Conservation (phyloP, 2,329 filamentous ascomycete genomes). For the Orbilia ellipsospora region DNA sequence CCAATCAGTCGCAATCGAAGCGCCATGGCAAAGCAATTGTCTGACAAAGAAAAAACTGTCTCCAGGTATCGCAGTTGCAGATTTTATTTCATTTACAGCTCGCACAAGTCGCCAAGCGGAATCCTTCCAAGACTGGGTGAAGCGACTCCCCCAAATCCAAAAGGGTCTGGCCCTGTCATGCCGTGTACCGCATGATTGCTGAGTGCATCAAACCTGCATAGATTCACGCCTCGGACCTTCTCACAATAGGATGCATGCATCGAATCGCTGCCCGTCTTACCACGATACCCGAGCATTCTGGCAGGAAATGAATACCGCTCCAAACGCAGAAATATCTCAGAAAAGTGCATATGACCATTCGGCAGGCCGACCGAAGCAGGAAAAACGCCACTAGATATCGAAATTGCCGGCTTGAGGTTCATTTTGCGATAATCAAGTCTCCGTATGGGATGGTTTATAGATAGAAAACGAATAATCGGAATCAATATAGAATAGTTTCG, state of each 20-base stretch:
- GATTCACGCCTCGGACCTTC: constrained; percentile 21
- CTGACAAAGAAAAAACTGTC: not conserved
- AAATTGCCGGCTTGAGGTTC: constrained; percentile 19
- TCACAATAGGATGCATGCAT: constrained; percentile 25
- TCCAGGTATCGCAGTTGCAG: not conserved
- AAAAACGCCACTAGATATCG: constrained; percentile 23
- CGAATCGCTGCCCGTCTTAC: not conserved
- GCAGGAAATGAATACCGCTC: too few relatives aligned
- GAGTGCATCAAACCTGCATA: too few relatives aligned
- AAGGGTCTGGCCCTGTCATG: not conserved
- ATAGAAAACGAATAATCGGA: constrained; percentile 29
- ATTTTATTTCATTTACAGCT: constrained; percentile 3
- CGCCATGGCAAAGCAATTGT: constrained; percentile 13
- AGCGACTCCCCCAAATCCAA: constrained; percentile 1
- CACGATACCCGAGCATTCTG: constrained; percentile 12
- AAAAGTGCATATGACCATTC: constrained; percentile 1
- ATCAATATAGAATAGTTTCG: constrained; percentile 2
- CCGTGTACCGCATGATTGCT: not conserved
- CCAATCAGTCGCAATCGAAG: too few relatives aligned
- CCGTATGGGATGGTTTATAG: constrained; percentile 33
- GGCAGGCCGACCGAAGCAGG: not conserved
- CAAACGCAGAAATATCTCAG: not conserved
- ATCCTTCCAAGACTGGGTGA: constrained; percentile 3
- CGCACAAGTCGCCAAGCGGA: constrained; percentile 15
- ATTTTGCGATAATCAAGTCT: constrained; percentile 46